Base-by-base conservation (phyloP, 441 rosid species). In the Kokia cookei region DNA sequence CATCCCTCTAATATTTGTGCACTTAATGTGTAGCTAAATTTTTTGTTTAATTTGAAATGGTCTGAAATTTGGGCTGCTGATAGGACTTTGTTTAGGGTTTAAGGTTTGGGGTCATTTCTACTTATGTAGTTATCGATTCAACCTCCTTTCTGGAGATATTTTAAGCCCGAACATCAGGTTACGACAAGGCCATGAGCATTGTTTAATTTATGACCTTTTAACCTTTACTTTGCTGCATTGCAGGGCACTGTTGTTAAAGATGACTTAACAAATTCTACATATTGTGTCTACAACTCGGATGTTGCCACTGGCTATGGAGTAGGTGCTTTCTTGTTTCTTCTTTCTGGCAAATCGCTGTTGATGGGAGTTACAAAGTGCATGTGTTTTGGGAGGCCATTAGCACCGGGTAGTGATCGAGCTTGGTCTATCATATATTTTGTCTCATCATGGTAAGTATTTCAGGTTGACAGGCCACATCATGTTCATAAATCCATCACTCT, bases 261-360 rank as follows among this genome's bases (percentile, higher is more conserved):
- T 73, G 75, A 62, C 37, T 48, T 29, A 64, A 29, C 82, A 57
- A 93, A 90, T 70, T 76, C 86, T 48, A 89, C 96, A 0, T 93
- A 84, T 37, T 93, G 98, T 58, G 90, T 89, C 26, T 95, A 95
- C 84, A 83, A 85, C 75, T 93, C 97, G 29, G 97, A 93, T 84
- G 93, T 87, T 71, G 97, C 98, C 37, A 95, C 98, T 73, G 99
- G 98, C 63, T 95, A 93, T 80, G 98, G 97, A 65, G 98, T 93
- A 14, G 99, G 98, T 53, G 90, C 90, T 65, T 95, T 95, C 84
- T 81, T 95, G 63, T 95, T 93, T 83, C 96, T 95, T 77, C 93
- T 93, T 76, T 89, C 97, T 0, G 79, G 98, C 65, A 93, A 95
- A 86, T 90, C 97, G 19, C 83, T 93, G 40, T 83, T 93, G 75